Percentiles rank a stretch among this genome's conserved stretches.
These are phyloP conservation scores for Fagopyrum esculentum DNA, from an alignment of 148 eudicot species.

Conservation along the genomic window DNA sequence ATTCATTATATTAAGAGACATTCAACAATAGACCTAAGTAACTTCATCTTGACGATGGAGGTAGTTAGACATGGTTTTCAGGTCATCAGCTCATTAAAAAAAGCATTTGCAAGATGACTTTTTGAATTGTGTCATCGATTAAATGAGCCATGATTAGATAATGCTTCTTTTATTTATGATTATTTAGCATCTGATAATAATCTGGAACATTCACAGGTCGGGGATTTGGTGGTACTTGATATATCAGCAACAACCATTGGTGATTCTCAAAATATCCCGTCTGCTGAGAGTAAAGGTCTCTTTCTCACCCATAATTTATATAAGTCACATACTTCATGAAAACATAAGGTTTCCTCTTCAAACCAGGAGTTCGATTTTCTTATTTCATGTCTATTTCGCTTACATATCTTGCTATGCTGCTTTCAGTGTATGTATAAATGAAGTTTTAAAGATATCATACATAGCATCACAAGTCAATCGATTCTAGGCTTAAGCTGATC, in stretches of 20 bases:
- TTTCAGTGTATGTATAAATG: not conserved
- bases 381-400: not conserved
- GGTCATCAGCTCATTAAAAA: not conserved
- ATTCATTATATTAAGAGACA: not conserved
- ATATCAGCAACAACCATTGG: constrained; percentile 85
- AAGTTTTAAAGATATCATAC: not conserved
- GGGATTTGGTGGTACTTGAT: constrained; percentile 91
- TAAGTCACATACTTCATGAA: not conserved
- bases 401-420: not conserved
- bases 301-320: constrained; percentile 6
- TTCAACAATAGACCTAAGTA: not conserved
- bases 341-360: constrained; percentile 4
- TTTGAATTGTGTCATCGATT: constrained; percentile 6
- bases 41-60: not conserved
- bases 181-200: not conserved
- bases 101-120: not conserved
- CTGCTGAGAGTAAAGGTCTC: constrained; percentile 95
- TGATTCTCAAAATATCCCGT: constrained; percentile 62
- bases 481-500: not conserved
- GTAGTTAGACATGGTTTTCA: not conserved
- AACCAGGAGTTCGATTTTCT: not conserved
- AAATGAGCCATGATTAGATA: no score
- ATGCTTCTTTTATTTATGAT: not conserved
- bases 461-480: not conserved
- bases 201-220: constrained; percentile 39